Conservation (phyloP, 2,329 filamentous ascomycete genomes). For the Niveomyces coronatus region DNA sequence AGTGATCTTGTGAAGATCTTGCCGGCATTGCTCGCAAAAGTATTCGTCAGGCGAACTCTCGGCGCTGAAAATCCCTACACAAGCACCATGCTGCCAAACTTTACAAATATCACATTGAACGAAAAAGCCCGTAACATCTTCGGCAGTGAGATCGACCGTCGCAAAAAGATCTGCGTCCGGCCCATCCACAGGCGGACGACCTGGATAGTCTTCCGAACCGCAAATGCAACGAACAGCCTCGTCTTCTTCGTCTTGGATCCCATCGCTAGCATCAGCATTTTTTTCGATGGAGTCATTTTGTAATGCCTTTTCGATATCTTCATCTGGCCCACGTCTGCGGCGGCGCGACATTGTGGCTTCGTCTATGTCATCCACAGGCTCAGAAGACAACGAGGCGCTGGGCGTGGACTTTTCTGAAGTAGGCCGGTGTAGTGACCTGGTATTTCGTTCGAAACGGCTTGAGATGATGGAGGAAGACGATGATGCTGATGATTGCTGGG, state of each 20-base stretch:
- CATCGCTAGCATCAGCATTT: constrained; percentile 54
- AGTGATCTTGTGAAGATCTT: constrained; percentile 80
- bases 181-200: constrained; percentile 57
- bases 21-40: constrained; percentile 91
- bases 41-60: constrained; percentile 91
- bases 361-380: constrained; percentile 55
- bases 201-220: constrained; percentile 89
- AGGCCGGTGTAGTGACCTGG: constrained; percentile 61
- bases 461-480: constrained; percentile 74
- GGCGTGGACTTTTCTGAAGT: constrained; percentile 68
- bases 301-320: constrained; percentile 41
- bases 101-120: constrained; percentile 97
- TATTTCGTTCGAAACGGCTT: constrained; percentile 62
- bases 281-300: constrained; percentile 32
- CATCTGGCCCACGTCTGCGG: constrained; percentile 63
- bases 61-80: constrained; percentile 93
- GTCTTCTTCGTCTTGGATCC: constrained; percentile 69
- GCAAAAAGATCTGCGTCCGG: constrained; percentile 47
- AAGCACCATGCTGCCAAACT: constrained; percentile 97
- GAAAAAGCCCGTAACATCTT: constrained; percentile 89
- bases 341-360: constrained; percentile 66
- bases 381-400: constrained; percentile 61
- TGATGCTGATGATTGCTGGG: constrained; percentile 69
- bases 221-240: constrained; percentile 95
- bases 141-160: constrained; percentile 51